Base-by-base conservation (phyloP, 2,329 filamentous ascomycete species). In the Teratosphaeria zuluensis region DNA sequence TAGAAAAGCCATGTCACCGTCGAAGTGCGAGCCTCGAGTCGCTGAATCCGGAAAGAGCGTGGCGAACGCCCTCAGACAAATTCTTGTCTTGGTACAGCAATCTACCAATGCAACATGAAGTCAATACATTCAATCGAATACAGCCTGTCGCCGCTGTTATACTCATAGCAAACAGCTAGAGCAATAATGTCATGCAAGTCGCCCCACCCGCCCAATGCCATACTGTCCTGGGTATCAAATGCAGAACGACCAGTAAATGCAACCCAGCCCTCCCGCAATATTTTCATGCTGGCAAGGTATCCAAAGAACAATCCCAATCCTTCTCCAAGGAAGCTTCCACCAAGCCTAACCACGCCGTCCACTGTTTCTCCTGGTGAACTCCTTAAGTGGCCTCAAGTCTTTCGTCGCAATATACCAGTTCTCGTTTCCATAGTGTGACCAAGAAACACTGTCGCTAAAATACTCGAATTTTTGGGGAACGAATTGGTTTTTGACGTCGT, bases 351-450 rank as follows among this genome's bases (percentile, higher is more conserved):
- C 42, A n/a, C 42, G 42, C n/a, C 42, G 42, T 19, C 16, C 42
- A 32, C 32, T 53, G 32, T 53, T 6, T 12, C 28, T 16, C 32
- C 52, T 31, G 14, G 28, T 53, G 52, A 59, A 35, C 30, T 53
- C 63, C 78, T 55, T 75, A 66, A 82, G 69, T 65, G 80, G 80
- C 32, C 76, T 77, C 61, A 76, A 77, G 66, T 90, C 90, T 74
- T 90, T 89, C 12, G 83, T 91, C 59, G 92, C 91, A 70, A 97
- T 88, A 71, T 88, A 97, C 74, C 94, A 99, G 58, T 85, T 83
- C 31, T 92, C 92, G 30, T 63, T 63, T 31, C 86, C 86, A 56
- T 86, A 84, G 64, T 88, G 87, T 14, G 89, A 92, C 94, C 94
- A 99, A 75, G 91, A 96, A 63, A 99, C 94, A 62, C 80, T 81